A percentile compares a stretch with the other conserved stretches of the same genome.
phyloP scores from a whole-genome alignment of 192 early-diverging fungal species.

The Coemansia sp. region DNA sequence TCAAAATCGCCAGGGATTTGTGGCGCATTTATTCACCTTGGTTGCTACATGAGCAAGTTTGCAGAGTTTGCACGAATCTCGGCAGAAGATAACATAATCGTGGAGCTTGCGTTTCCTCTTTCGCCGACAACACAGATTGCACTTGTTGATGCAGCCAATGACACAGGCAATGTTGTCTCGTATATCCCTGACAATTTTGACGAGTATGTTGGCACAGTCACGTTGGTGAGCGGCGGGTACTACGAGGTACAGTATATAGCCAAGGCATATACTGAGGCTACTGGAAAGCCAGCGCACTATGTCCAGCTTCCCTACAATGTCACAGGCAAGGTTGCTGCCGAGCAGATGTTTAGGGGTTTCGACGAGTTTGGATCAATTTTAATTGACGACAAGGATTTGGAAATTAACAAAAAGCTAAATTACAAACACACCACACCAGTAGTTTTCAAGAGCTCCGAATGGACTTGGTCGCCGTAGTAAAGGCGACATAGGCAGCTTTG shows the following conservation, averaged over 20 bases:
- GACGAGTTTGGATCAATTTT: conserved; percentile 57
- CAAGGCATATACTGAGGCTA: conserved; percentile 34
- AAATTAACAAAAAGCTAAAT: conserved; percentile 21
- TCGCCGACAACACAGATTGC: conserved; percentile 24
- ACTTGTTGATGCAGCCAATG: conserved; percentile 38
- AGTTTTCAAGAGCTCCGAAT: conserved; percentile 35
- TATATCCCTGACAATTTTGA: conserved; percentile 36
- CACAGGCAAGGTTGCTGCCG: conserved; percentile 7
- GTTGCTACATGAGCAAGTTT: conserved; percentile 37
- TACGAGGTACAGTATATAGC: conserved; percentile 40
- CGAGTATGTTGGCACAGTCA: conserved; percentile 19
- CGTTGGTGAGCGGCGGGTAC: conserved; percentile 36
- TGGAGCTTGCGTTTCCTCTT: conserved; percentile 25
- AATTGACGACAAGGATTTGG: conserved; percentile 18
- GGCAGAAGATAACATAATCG: conserved; percentile 18
- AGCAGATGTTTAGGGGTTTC: conserved; percentile 29
- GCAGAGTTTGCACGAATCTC: conserved; percentile 27
- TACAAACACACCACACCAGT: conserved; percentile 28
- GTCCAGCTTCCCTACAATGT: conserved; percentile 29
- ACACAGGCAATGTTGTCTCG: conserved; percentile 32
- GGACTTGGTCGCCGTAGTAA: conserved; percentile 55
- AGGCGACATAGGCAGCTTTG: too few relatives aligned
- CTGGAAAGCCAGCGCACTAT: conserved; percentile 37
- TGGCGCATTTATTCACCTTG: conserved; percentile 22
- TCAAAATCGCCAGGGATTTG: conserved; percentile 16